phyloP scores from a whole-genome alignment of 495 filamentous ascomycete species.

The Amniculicola lignicola region DNA sequence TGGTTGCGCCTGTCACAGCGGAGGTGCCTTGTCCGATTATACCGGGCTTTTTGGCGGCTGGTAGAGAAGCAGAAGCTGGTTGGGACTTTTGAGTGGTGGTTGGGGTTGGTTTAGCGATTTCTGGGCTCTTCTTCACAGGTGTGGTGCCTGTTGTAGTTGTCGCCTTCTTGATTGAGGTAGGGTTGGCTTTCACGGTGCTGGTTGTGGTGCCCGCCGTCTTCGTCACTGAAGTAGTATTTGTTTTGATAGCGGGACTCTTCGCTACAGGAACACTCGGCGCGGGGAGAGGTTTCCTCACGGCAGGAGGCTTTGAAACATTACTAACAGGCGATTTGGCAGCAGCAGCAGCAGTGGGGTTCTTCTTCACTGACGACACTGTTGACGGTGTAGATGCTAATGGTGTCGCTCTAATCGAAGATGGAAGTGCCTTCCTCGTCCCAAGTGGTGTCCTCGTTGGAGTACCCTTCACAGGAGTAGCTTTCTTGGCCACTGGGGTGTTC shows the following conservation, averaged over 20 bases:
- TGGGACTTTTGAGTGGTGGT: constrained; percentile 5
- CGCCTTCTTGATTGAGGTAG: constrained; percentile 2
- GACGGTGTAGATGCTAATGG: neutral
- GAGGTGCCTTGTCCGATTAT: constrained; percentile 13
- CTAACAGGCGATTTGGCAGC: constrained; percentile 1
- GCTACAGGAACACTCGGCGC: too few relatives aligned
- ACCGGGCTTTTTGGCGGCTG: constrained; percentile 12
- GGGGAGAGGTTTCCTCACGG: constrained; percentile 6
- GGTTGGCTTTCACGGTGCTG: neutral
- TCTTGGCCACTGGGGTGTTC: neutral
- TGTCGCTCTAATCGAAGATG: constrained; percentile 6
- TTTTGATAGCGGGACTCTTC: too few relatives aligned
- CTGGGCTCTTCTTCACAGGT: constrained; percentile 21
- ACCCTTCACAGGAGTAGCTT: neutral
- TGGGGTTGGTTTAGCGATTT: constrained; percentile 17
- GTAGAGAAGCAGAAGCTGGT: neutral
- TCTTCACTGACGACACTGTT: neutral
- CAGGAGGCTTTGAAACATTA: neutral
- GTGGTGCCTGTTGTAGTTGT: constrained; percentile 1
- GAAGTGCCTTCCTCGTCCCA: constrained; percentile 9
- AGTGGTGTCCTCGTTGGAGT: neutral
- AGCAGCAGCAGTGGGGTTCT: neutral
- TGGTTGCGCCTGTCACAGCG: constrained; percentile 21
- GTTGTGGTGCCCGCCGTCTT: neutral
- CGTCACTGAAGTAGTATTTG: neutral